phyloP scores from a whole-genome alignment of 345 rosid species.

The Moricandia moricandioides region DNA sequence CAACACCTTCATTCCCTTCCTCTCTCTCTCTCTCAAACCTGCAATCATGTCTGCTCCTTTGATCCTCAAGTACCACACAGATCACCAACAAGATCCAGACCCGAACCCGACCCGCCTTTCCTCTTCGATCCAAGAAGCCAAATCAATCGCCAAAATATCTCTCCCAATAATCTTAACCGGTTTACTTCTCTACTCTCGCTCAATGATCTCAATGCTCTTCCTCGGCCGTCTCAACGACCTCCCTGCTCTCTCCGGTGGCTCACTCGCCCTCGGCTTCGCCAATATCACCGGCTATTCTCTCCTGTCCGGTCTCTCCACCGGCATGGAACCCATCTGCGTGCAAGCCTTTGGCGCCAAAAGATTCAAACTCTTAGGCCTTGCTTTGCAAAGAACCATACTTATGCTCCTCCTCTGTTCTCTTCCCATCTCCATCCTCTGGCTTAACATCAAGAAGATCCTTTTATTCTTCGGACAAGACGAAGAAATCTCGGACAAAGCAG shows the following conservation, averaged over 20 bases:
- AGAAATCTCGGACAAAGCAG: conserved; percentile 60
- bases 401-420: conserved; percentile 59
- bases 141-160: conserved; percentile 55
- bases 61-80: conserved; percentile 42
- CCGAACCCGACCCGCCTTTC: conserved; percentile 33
- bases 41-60: conserved; percentile 41
- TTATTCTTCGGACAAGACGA: conserved; percentile 59
- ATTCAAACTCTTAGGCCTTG: conserved; percentile 65
- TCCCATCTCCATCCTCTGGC: conserved; percentile 65
- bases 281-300: conserved; percentile 91
- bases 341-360: conserved; percentile 87
- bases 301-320: conserved; percentile 83
- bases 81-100: conserved; percentile 31
- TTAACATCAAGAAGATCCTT: conserved; percentile 65
- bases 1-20: conserved; percentile 12
- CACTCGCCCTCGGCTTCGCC: conserved; percentile 81
- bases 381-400: conserved; percentile 64
- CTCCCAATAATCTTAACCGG: conserved; percentile 68
- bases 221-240: conserved; percentile 79
- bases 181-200: conserved; percentile 70
- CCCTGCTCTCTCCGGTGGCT: conserved; percentile 68
- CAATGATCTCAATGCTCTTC: conserved; percentile 86
- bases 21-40: conserved; percentile 31
- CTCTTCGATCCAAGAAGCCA: conserved; percentile 47
- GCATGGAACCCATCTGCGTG: conserved; percentile 92